Percentiles rank a stretch among this genome's conserved stretches.
These are phyloP conservation scores for Pyrus hybrid DNA, from an alignment of 331 rosid genomes.

Conservation along the genomic window DNA sequence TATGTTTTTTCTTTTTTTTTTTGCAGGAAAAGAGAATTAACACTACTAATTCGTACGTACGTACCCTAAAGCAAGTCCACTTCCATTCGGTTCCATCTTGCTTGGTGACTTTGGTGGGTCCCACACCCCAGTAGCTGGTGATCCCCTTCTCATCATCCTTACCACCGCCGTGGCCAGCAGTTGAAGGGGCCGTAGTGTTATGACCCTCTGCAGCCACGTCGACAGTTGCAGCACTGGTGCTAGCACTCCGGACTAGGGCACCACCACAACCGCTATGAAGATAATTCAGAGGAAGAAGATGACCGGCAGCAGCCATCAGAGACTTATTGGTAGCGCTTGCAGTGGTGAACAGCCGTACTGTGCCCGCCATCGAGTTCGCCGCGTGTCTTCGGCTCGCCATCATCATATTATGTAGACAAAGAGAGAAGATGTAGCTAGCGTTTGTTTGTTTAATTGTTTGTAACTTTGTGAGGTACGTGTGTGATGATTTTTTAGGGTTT, in stretches of 20 bases:
- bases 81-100: slow-evolving; percentile 74
- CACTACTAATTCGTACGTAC: neutral
- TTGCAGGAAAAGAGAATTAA: too few species aligned
- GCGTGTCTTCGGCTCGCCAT: neutral
- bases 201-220: too few species aligned
- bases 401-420: neutral
- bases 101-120: slow-evolving; percentile 26
- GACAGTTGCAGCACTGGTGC: neutral
- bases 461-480: neutral
- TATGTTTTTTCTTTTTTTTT: too few species aligned
- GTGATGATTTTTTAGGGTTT: neutral
- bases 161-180: neutral
- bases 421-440: neutral
- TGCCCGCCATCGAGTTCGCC: neutral
- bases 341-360: neutral
- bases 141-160: slow-evolving; percentile 23
- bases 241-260: neutral
- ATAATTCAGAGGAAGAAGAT: too few species aligned
- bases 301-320: too few species aligned
- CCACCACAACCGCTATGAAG: neutral
- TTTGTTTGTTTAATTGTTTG: neutral
- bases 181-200: neutral
- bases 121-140: slow-evolving; percentile 72
- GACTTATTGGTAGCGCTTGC: neutral
- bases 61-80: slow-evolving; percentile 81